phyloP scores from a whole-genome alignment of 2,329 filamentous ascomycete species.

The Epichloe sylvatica region DNA sequence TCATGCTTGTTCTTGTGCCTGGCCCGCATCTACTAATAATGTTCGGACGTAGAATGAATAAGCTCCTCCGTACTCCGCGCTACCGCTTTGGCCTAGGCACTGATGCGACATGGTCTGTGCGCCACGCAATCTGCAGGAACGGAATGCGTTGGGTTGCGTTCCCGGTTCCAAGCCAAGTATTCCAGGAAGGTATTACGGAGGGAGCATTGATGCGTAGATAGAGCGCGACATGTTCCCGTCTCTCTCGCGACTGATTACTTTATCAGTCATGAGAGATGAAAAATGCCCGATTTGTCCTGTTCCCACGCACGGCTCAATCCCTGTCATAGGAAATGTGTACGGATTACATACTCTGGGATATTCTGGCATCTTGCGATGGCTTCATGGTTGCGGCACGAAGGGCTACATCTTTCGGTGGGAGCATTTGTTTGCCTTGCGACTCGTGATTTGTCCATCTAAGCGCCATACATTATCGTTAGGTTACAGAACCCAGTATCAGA shows the following conservation, averaged over 20 bases:
- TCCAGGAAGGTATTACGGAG: too few relatives aligned
- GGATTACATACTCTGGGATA: not conserved
- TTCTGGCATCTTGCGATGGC: too few relatives aligned
- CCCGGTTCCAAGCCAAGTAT: not conserved
- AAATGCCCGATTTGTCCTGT: too few relatives aligned
- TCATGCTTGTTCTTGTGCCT: not conserved
- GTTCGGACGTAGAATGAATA: too few relatives aligned
- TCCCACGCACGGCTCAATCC: not conserved
- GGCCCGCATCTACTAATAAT: not conserved
- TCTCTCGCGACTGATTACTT: too few relatives aligned
- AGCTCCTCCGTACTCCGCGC: not conserved
- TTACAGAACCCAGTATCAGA: not conserved
- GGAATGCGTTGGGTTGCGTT: not conserved
- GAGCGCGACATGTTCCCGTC: too few relatives aligned
- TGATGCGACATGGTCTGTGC: not conserved
- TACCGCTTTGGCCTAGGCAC: not conserved
- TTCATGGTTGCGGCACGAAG: too few relatives aligned
- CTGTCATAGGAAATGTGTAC: not conserved
- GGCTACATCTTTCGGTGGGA: too few relatives aligned
- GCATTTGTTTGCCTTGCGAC: too few relatives aligned
- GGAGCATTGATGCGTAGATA: not conserved
- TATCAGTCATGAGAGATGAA: too few relatives aligned
- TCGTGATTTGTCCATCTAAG: not conserved
- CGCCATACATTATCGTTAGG: not conserved
- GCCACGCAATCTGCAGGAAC: not conserved